phyloP scores from a whole-genome alignment of 2,329 filamentous ascomycete genomes.

The Microdochium nivale region DNA sequence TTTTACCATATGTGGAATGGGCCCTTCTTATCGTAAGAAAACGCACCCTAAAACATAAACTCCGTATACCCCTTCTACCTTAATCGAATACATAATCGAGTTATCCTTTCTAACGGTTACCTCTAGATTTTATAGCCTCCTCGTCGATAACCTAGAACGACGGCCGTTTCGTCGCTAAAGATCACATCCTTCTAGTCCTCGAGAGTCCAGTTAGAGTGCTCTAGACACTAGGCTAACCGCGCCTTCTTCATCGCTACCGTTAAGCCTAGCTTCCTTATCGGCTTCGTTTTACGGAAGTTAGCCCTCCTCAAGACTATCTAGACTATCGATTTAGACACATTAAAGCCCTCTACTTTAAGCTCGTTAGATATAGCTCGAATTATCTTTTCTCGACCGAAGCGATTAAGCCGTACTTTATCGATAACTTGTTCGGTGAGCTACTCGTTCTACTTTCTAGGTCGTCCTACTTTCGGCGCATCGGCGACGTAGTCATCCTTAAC shows the following conservation, averaged over 20 bases:
- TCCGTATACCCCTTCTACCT: conserved; percentile 8
- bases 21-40: conserved; percentile 19
- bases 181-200: conserved; percentile 14
- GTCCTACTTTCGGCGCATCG: not conserved
- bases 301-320: conserved; percentile 3
- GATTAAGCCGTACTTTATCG: conserved; percentile 1
- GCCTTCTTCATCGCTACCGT: conserved; percentile 2
- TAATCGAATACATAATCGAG: not conserved
- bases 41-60: conserved; percentile 19
- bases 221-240: conserved; percentile 6
- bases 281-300: conserved; percentile 6
- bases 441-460: not conserved
- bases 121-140: conserved; percentile 4
- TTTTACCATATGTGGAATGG: conserved; percentile 13
- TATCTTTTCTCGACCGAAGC: conserved; percentile 6
- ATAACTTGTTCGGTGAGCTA: conserved; percentile 1
- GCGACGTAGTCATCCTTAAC: not conserved
- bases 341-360: conserved; percentile 3
- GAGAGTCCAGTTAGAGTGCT: conserved; percentile 10
- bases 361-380: conserved; percentile 2
- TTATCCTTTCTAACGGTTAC: not conserved
- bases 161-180: conserved; percentile 11
- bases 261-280: conserved; percentile 8
- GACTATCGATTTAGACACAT: not conserved
- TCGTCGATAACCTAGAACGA: conserved; percentile 6